phyloP scores from a whole-genome alignment of 73 alveolate species.

The Paramecium octaurelia region DNA sequence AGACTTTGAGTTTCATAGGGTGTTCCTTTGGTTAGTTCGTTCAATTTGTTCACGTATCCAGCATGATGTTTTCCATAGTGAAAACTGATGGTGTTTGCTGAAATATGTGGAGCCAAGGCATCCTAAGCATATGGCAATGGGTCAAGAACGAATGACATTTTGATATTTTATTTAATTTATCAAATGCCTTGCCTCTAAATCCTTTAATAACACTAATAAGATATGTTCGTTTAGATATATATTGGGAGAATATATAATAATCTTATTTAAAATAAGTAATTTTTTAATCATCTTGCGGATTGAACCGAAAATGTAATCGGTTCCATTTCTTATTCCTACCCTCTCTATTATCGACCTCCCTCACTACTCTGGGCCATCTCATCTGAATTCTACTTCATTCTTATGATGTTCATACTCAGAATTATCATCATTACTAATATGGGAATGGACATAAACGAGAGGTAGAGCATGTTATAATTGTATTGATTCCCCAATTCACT shows the following conservation, averaged over 20 bases:
- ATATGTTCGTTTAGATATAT: not conserved
- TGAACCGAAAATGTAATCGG: not conserved
- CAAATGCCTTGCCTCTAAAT: not conserved
- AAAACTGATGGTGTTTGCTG: constrained; percentile 73
- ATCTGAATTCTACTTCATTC: not conserved
- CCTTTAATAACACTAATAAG: not conserved
- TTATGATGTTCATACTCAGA: not conserved
- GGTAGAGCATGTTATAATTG: not conserved
- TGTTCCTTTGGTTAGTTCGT: constrained; percentile 55
- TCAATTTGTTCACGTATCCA: constrained; percentile 80
- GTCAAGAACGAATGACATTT: constrained; percentile 38
- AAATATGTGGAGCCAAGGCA: constrained; percentile 82
- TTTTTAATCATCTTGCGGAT: not conserved
- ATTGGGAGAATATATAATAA: not conserved
- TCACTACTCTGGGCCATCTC: not conserved
- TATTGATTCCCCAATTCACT: not conserved
- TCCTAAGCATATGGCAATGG: constrained; percentile 38
- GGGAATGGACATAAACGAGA: not conserved
- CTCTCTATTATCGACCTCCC: not conserved
- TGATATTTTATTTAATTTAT: not conserved
- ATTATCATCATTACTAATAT: not conserved
- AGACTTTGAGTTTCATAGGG: not conserved
- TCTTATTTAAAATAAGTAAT: not conserved
- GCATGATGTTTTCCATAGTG: constrained; percentile 91
- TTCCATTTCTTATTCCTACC: not conserved